Conservation (phyloP, 768 basidiomycete species). For the Xerocomellus amylosporus region DNA sequence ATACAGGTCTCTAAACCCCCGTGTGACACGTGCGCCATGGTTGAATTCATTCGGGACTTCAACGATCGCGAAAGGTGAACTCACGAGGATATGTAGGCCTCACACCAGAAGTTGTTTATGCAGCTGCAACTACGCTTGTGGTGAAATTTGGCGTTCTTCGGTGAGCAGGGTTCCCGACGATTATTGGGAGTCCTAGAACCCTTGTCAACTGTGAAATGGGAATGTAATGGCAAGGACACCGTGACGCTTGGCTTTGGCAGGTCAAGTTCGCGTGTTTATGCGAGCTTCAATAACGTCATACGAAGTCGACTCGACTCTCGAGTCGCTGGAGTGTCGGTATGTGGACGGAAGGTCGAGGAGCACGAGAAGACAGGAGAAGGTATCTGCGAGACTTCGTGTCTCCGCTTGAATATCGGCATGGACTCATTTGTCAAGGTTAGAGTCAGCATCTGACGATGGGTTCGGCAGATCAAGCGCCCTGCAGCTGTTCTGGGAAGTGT, state of each 20-base stretch:
- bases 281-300: background rate
- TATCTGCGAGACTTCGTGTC: conserved; percentile 15
- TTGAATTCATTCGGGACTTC: background rate
- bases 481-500: conserved; percentile 8
- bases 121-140: background rate
- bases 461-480: conserved; percentile 8
- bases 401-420: conserved; percentile 21
- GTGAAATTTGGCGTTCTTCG: background rate
- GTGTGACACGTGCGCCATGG: background rate
- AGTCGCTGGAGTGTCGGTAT: background rate
- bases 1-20: background rate
- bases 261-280: background rate
- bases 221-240: background rate
- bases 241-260: background rate
- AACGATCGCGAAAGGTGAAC: background rate
- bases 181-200: background rate
- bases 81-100: background rate
- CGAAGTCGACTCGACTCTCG: background rate
- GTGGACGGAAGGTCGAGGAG: no score
- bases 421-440: background rate
- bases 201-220: background rate
- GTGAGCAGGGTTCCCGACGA: background rate
- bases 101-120: no score
- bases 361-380: conserved; percentile 10
- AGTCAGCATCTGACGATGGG: background rate